Base-by-base conservation (phyloP, 768 basidiomycete species). In the Botryobasidium botryosum region DNA sequence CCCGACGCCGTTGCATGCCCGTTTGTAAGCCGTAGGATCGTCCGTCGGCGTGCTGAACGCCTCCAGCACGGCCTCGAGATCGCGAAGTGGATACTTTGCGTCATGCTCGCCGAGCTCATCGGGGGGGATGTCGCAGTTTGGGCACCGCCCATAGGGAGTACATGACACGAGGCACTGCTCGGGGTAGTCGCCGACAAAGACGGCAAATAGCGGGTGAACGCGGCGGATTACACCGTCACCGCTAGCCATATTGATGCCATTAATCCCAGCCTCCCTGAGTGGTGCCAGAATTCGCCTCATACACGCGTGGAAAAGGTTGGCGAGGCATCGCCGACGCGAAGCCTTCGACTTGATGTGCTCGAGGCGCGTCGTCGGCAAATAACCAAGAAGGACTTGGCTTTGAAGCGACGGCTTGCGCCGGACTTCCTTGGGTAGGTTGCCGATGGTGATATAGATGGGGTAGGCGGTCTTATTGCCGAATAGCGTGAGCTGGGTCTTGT, bases 361-460 rank as follows among this genome's bases (percentile, higher is more conserved):
- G 32, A 33, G 18, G 12, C 18, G 32, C 10, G 32, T 12, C 12
- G 63, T 58, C 1, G 66, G 60, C 1, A 69, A 56, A 49, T 70
- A 71, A 0, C 56, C 67, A 0, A 70, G n/a, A 0, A 68, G 53
- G 1, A 67, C 49, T 8, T 51, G 55, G 0, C 61, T 64, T 12
- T 56, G 58, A 6, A 44, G 24, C 1, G 61, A 63, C 0, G 66
- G 64, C 43, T 68, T 55, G 0, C 60, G 51, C 0, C 63, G 52
- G 8, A 67, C 59, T 1, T 61, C 53, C 44, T 68, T 69, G 0
- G 61, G 57, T 2, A 71, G 54, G 43, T 66, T 67, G 0, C 65
- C 67, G 24, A 68, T 55, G 1, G 66, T 64, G 0, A 68, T 44
- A 50, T 70, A 70, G 0, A 70, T 60, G 0, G 69, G 70, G 52